Evolutionary conservation across 2,329 filamentous ascomycete genomes (phyloP).

Genomic region (Colletotrichum costaricense): DNA sequence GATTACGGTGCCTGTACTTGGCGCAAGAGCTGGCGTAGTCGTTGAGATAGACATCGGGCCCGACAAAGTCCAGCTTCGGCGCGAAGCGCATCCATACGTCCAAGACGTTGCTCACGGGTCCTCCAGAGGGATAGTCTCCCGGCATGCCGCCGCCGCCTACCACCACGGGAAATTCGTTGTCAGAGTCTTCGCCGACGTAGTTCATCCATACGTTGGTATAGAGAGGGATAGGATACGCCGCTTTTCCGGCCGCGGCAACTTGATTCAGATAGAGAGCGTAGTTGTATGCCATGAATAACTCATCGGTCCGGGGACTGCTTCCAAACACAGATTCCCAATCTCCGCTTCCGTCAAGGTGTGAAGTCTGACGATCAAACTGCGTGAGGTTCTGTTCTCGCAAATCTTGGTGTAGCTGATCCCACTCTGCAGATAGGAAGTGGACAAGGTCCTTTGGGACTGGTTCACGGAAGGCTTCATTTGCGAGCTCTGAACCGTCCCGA

Average conservation of each 20-base stretch:
- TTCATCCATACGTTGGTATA: slow-evolving; percentile 50
- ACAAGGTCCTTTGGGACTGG: neutral
- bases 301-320: neutral
- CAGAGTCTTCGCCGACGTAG: slow-evolving; percentile 38
- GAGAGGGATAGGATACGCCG: slow-evolving; percentile 43
- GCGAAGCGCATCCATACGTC: slow-evolving; percentile 53
- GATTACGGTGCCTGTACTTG: slow-evolving; percentile 53
- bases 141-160: slow-evolving; percentile 46
- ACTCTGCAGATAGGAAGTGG: neutral
- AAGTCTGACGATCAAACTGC: neutral
- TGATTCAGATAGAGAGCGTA: neutral
- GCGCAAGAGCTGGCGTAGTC: slow-evolving; percentile 56
- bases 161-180: slow-evolving; percentile 41
- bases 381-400: neutral
- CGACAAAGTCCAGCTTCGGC: slow-evolving; percentile 56
- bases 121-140: slow-evolving; percentile 50
- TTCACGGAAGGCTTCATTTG: neutral
- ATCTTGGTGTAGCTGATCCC: neutral
- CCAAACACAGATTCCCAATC: neutral
- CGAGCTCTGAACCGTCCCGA: slow-evolving; percentile 53
- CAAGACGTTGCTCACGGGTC: slow-evolving; percentile 44
- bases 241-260: slow-evolving; percentile 41
- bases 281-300: neutral
- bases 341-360: neutral
- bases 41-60: slow-evolving; percentile 60